Evolutionary conservation across 164 flowering plant species (phyloP).

Genomic region (Nymphaea thermarum): DNA sequence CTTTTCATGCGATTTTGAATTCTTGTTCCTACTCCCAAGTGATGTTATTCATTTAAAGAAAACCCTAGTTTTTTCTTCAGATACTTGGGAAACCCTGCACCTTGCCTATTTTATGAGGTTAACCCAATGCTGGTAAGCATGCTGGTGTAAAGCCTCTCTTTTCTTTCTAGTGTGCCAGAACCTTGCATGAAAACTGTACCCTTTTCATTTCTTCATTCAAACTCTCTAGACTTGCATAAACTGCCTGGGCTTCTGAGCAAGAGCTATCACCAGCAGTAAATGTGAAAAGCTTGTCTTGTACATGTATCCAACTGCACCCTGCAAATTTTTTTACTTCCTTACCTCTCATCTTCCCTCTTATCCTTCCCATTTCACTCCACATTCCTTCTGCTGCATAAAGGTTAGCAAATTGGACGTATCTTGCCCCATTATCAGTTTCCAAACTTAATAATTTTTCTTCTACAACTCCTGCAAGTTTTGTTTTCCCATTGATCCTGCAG

Average conservation of each 20-base stretch:
- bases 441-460: conserved; percentile 41
- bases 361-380: conserved; percentile 67
- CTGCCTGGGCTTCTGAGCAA: conserved; percentile 35
- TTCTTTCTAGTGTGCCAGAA: background rate
- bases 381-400: conserved; percentile 63
- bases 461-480: conserved; percentile 31
- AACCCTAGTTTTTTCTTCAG: too few species aligned
- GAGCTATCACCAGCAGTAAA: conserved; percentile 54
- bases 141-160: background rate
- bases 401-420: conserved; percentile 81
- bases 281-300: conserved; percentile 29
- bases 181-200: background rate
- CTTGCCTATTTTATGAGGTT: too few species aligned
- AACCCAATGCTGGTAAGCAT: too few species aligned
- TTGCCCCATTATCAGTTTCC: conserved; percentile 46
- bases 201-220: conserved; percentile 28
- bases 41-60: too few species aligned
- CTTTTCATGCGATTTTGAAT: too few species aligned
- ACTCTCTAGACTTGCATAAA: conserved; percentile 29
- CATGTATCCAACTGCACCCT: conserved; percentile 79
- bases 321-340: conserved; percentile 44
- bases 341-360: conserved; percentile 68
- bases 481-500: conserved; percentile 38
- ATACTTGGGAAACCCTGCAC: too few species aligned
- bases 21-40: too few species aligned